A percentile compares a stretch with the other conserved stretches of the same genome.
Evolutionary conservation across 768 basidiomycete species (phyloP).

Genomic region (Pisolithus sp.): DNA sequence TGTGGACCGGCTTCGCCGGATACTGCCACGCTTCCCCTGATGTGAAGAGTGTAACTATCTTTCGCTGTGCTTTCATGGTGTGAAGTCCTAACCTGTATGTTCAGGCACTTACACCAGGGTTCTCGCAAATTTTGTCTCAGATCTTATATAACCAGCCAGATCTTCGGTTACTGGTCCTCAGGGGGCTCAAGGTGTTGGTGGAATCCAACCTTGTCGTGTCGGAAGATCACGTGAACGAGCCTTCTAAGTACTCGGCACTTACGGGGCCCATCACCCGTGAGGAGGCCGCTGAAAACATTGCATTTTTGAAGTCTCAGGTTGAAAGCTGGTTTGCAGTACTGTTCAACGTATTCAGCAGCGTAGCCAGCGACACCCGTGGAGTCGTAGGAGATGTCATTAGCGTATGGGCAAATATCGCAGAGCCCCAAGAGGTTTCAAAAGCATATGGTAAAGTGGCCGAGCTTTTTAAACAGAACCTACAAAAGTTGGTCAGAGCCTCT

Average conservation of each 20-base stretch:
- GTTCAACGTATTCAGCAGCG: slow-evolving; percentile 92
- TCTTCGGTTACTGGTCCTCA: slow-evolving; percentile 76
- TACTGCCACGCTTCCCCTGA: slow-evolving; percentile 85
- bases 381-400: slow-evolving; percentile 85
- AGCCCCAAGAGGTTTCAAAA: slow-evolving; percentile 68
- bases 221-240: slow-evolving; percentile 21
- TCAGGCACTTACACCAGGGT: slow-evolving; percentile 67
- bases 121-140: slow-evolving; percentile 88
- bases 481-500: slow-evolving; percentile 29
- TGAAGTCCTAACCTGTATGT: slow-evolving; percentile 3
- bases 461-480: slow-evolving; percentile 62
- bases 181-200: slow-evolving; percentile 73
- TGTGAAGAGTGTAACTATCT: slow-evolving; percentile 52
- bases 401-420: slow-evolving; percentile 80
- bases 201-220: slow-evolving; percentile 65
- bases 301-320: slow-evolving; percentile 66
- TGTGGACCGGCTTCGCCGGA: slow-evolving; percentile 87
- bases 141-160: slow-evolving; percentile 86
- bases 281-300: slow-evolving; percentile 61
- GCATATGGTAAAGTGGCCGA: slow-evolving; percentile 75
- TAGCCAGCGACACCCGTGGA: slow-evolving; percentile 65
- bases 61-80: background rate
- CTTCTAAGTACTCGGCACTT: slow-evolving; percentile 20
- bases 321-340: slow-evolving; percentile 94
- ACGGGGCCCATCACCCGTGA: slow-evolving; percentile 40